Evolutionary conservation across 257 asterid species (phyloP).

Genomic region (Craterostigma plantagineum): DNA sequence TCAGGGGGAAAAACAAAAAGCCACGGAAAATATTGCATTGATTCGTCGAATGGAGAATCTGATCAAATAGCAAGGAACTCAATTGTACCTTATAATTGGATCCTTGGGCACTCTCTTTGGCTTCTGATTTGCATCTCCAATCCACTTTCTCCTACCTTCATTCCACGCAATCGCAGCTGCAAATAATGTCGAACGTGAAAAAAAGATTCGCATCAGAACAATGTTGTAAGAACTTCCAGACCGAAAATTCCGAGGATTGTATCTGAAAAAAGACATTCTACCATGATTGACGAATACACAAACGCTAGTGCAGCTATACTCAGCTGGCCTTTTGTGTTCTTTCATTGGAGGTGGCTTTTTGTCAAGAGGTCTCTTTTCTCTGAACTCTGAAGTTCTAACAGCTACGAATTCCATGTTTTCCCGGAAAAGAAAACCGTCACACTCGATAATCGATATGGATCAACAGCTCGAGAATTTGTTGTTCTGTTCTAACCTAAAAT

Average conservation of each 20-base stretch:
- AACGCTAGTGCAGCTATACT: constrained; percentile 15
- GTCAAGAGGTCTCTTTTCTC: constrained; percentile 34
- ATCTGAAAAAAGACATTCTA: constrained; percentile 8
- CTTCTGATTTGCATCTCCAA: constrained; percentile 37
- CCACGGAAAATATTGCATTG: neutral
- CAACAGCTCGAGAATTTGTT: constrained; percentile 6
- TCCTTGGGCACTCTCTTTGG: constrained; percentile 42
- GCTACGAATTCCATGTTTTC: constrained; percentile 32
- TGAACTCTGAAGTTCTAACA: constrained; percentile 23
- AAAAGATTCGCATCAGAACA: no score
- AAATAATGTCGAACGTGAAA: neutral
- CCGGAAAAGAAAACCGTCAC: constrained; percentile 32
- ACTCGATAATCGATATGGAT: constrained; percentile 14
- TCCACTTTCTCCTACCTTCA: constrained; percentile 65
- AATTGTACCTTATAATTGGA: constrained; percentile 57
- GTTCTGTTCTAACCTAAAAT: no score
- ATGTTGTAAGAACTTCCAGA: no score
- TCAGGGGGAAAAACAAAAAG: neutral
- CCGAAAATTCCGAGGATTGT: neutral
- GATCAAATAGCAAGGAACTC: neutral
- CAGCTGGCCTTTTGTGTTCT: constrained; percentile 28
- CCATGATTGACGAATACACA: constrained; percentile 65
- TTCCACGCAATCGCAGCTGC: constrained; percentile 79
- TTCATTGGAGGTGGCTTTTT: constrained; percentile 13
- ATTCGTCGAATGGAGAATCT: neutral